A percentile compares a stretch with the other conserved stretches of the same genome.
These are phyloP conservation scores for Colletotrichum lindemuthianum DNA, from an alignment of 2,329 filamentous ascomycete genomes.

Conservation along the genomic window DNA sequence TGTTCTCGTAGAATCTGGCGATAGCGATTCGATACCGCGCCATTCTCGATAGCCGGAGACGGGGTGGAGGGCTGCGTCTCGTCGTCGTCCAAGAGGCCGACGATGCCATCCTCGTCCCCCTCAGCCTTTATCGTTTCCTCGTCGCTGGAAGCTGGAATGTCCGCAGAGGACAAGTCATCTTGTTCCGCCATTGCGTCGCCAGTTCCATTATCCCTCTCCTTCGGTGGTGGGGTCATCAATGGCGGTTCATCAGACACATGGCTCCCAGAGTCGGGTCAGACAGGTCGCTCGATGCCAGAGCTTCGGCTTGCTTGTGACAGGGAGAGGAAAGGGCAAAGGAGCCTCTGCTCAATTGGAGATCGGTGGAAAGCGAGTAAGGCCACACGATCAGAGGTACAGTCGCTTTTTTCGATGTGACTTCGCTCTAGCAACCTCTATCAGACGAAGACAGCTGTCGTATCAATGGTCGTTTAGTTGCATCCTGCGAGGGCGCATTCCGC, in stretches of 20 bases:
- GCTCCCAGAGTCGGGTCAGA: slow-evolving; percentile 25
- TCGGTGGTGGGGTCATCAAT: slow-evolving; percentile 36
- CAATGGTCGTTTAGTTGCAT: slow-evolving; percentile 21
- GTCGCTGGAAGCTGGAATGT: slow-evolving; percentile 53
- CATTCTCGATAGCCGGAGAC: slow-evolving; percentile 44
- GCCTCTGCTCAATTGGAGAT: not conserved
- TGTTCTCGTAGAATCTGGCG: slow-evolving; percentile 56
- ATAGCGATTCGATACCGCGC: slow-evolving; percentile 53
- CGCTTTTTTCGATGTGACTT: slow-evolving; percentile 1
- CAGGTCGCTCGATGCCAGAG: slow-evolving; percentile 24
- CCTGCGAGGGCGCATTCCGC: slow-evolving; percentile 29
- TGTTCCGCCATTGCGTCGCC: slow-evolving; percentile 58
- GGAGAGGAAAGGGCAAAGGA: slow-evolving; percentile 3
- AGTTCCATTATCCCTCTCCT: slow-evolving; percentile 48
- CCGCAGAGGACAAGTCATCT: slow-evolving; percentile 55
- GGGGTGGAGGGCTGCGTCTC: slow-evolving; percentile 38
- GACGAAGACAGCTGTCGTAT: slow-evolving; percentile 17
- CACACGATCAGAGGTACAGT: not conserved
- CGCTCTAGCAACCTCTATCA: slow-evolving; percentile 18
- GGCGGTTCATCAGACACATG: slow-evolving; percentile 36
- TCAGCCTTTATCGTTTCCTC: slow-evolving; percentile 54
- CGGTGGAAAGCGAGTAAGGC: not conserved
- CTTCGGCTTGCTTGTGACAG: slow-evolving; percentile 16
- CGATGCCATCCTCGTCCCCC: slow-evolving; percentile 47
- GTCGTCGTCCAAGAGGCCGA: slow-evolving; percentile 50